Base-by-base conservation (phyloP, 345 rosid species). In the Theobroma cacao region DNA sequence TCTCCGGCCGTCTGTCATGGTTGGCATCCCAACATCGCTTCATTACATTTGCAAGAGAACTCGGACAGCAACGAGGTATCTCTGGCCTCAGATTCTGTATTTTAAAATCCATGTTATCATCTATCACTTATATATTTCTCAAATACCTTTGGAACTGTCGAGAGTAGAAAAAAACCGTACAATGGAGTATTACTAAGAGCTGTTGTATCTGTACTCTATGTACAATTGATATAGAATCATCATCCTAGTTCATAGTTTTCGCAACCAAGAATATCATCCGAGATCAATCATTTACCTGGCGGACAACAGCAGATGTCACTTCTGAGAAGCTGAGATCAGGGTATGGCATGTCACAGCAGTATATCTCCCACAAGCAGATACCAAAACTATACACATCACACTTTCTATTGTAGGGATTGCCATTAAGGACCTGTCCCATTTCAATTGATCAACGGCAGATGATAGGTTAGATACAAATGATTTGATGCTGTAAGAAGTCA, bases 281-380 rank as follows among this genome's bases (percentile, higher is more conserved):
- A 56, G 43, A 59, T 28, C 5, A 52, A 60, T 55, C 5, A 24
- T 76, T 24, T 67, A 94, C 99, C 99, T 96, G 98, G 71, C 93
- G 97, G 84, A 94, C 98, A 33, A 94, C 98, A 31, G 97, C 99
- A 10, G 98, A 92, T 61, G 99, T 94, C 70, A 96, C 91, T 86
- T 96, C 99, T 3, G 99, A 88, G 84, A 96, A 96, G 80, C 99
- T 96, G 77, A 93, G 99, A 77, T 96, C 98, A 12, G 97, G 94
- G 81, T 96, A 94, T 33, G 99, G 99, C 98, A 96, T 96, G 89
- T 96, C 99, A 76, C 99, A 94, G 79, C 98, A 96, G 86, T 96
- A 96, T 38, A 94, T 93, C 91, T 96, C 97, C 98, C 99, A 96
- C 65, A 96, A 80, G 83, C 99, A 96, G 82, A 96, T 96, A 30